These are phyloP conservation scores for Cyphellophora attinorum DNA, from an alignment of 2,329 filamentous ascomycete species.

Conservation along the genomic window DNA sequence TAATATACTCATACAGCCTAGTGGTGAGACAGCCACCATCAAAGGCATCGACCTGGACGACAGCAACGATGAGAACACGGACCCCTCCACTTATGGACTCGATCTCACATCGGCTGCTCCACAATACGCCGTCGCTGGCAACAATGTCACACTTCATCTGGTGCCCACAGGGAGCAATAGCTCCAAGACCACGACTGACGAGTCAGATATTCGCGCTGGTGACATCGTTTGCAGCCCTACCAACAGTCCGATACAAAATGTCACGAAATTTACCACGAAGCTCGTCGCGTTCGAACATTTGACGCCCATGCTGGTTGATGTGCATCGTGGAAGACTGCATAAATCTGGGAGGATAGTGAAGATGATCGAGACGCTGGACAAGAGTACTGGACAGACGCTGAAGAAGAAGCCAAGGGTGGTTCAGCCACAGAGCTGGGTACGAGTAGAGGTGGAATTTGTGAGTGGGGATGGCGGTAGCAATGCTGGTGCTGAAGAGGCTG, in stretches of 20 bases:
- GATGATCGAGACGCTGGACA: slow-evolving; percentile 67
- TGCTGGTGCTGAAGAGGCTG: too few relatives aligned
- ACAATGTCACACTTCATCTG: slow-evolving; percentile 78
- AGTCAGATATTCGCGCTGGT: slow-evolving; percentile 69
- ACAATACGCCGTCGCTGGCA: slow-evolving; percentile 92
- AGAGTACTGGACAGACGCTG: slow-evolving; percentile 60
- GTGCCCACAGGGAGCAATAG: too few relatives aligned
- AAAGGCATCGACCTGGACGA: slow-evolving; percentile 72
- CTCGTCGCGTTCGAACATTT: slow-evolving; percentile 83
- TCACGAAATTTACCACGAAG: slow-evolving; percentile 70
- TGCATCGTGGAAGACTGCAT: slow-evolving; percentile 78
- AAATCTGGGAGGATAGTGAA: slow-evolving; percentile 63
- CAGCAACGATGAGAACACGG: slow-evolving; percentile 44
- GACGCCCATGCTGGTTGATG: slow-evolving; percentile 78
- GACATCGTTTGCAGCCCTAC: slow-evolving; percentile 73
- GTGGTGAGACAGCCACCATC: slow-evolving; percentile 68
- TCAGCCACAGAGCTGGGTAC: slow-evolving; percentile 66
- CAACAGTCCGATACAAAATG: slow-evolving; percentile 53
- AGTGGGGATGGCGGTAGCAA: too few relatives aligned
- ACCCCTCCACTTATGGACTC: too few relatives aligned
- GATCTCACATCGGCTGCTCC: too few relatives aligned
- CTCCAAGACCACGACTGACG: slow-evolving; percentile 65
- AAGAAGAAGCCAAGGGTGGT: slow-evolving; percentile 83
- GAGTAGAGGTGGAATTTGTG: slow-evolving; percentile 67
- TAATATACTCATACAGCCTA: slow-evolving; percentile 66